These are phyloP conservation scores for Lathyrus sativus DNA, from an alignment of 306 rosid genomes.

Conservation along the genomic window DNA sequence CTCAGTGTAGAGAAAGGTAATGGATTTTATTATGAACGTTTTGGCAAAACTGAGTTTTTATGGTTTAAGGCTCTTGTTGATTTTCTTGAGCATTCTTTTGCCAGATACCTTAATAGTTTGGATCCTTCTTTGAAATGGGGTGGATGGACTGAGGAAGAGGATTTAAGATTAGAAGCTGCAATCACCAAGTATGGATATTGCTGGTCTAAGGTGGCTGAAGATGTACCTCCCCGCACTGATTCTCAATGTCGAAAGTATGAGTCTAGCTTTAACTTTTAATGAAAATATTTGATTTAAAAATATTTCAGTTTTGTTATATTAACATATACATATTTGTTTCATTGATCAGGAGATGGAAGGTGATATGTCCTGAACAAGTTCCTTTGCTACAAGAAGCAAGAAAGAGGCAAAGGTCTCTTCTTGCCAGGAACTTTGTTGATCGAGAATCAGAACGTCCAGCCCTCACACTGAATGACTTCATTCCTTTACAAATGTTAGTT, in stretches of 20 bases:
- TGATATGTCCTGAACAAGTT: slow-evolving; percentile 69
- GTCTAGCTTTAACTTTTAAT: slow-evolving; percentile 11
- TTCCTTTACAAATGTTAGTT: slow-evolving; percentile 46
- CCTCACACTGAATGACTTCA: slow-evolving; percentile 65
- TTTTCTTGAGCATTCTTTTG: slow-evolving; percentile 39
- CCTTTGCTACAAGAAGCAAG: slow-evolving; percentile 68
- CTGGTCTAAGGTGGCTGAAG: slow-evolving; percentile 93
- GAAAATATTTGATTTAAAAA: slow-evolving; percentile 12
- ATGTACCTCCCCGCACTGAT: slow-evolving; percentile 85
- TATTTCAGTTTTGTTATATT: not conserved
- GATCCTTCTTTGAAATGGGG: slow-evolving; percentile 81
- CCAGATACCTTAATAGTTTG: slow-evolving; percentile 82
- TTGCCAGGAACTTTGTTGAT: slow-evolving; percentile 78
- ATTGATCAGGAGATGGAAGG: slow-evolving; percentile 83
- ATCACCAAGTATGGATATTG: slow-evolving; percentile 70
- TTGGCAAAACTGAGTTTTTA: slow-evolving; percentile 8
- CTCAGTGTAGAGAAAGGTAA: slow-evolving; percentile 98
- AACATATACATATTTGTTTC: slow-evolving; percentile 16
- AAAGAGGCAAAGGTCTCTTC: slow-evolving; percentile 61
- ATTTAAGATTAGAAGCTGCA: slow-evolving; percentile 70
- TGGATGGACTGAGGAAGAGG: slow-evolving; percentile 86
- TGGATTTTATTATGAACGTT: not conserved
- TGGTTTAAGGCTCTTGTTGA: slow-evolving; percentile 29
- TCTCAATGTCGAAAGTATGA: slow-evolving; percentile 87
- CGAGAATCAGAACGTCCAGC: slow-evolving; percentile 85